Base-by-base conservation (phyloP, 2,329 filamentous ascomycete species). In the Fusarium sp. region DNA sequence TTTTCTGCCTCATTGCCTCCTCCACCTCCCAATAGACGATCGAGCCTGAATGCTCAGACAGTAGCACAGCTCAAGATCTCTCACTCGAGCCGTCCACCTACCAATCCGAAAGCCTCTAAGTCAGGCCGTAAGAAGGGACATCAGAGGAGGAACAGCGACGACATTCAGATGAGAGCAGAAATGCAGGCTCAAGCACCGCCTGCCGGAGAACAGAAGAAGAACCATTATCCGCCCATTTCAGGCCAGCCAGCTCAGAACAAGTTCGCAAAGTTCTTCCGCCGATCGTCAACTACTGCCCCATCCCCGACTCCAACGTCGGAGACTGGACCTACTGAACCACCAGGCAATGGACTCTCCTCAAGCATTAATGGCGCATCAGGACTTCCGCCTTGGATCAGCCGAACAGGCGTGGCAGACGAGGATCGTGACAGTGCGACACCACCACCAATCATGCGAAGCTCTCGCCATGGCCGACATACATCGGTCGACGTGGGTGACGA, bases 401-500 rank as follows among this genome's bases (percentile, higher is more conserved):
- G 83, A 22, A 78, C 73, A 20, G 78, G 81, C 7, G 65, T 79
- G 1, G 64, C 73, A 1, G 84, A 85, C 3, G 85, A 86, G 8
- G 85, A 87, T 15, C 78, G 83, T 8, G 78, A 81, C 4, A 85
- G 88, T 35, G 86, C 87, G 1, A 90, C 88, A 13, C 88, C 88
- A 7, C 88, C 88, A 9, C 88, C 88, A 4, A 90, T 90, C 56
- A 79, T 86, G 81, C 83, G 87, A 22, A 86, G 85, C 56, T 80
- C 78, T 28, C 81, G 81, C 10, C 79, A 81, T 9, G 69, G 65
- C 30, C 76, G 81, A 28, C 72, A 79, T 12, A 70, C 75, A 55
- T 79, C 80, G 8, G 54, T 71, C 3, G 78, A 79, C 24, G 14
- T 70, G 33, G 65, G 50, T 5, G 61, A 75, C 28, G 51, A 67